Percentiles rank a stretch among this genome's conserved stretches.
These are phyloP conservation scores for Chaetomium tenue DNA, from an alignment of 495 filamentous ascomycete genomes.

Conservation along the genomic window DNA sequence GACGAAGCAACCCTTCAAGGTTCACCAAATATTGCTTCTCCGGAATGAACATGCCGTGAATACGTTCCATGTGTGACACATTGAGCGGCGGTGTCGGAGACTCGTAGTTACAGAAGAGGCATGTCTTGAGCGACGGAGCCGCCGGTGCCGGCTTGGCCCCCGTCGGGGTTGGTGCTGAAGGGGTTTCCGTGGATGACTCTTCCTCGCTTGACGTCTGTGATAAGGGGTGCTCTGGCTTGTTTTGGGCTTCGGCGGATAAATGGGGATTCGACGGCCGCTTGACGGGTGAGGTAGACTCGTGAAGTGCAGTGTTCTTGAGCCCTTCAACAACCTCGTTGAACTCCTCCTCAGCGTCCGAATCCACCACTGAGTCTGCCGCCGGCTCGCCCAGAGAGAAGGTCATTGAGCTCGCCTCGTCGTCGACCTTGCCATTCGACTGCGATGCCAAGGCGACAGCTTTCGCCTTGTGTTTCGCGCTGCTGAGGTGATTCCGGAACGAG, in stretches of 20 bases:
- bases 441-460: slow-evolving; percentile 49
- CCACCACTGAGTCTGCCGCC: slow-evolving; percentile 46
- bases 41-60: slow-evolving; percentile 95
- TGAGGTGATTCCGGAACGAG: slow-evolving; percentile 88
- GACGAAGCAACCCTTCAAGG: slow-evolving; percentile 72
- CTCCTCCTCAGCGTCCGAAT: slow-evolving; percentile 67
- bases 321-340: slow-evolving; percentile 75
- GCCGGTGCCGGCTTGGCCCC: slow-evolving; percentile 24
- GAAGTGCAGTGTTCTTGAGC: slow-evolving; percentile 69
- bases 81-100: slow-evolving; percentile 72
- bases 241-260: slow-evolving; percentile 49
- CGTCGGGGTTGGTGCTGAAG: slow-evolving; percentile 30
- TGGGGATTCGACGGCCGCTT: slow-evolving; percentile 57
- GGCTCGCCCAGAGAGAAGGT: slow-evolving; percentile 88
- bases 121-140: slow-evolving; percentile 57
- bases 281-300: slow-evolving; percentile 56
- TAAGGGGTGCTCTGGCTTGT: slow-evolving; percentile 41
- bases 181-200: slow-evolving; percentile 37
- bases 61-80: slow-evolving; percentile 82
- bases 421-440: slow-evolving; percentile 36
- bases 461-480: slow-evolving; percentile 84
- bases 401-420: slow-evolving; percentile 78
- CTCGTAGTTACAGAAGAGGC: slow-evolving; percentile 85
- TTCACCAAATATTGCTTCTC: slow-evolving; percentile 79
- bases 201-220: slow-evolving; percentile 38